Conservation (phyloP, 805 yeast species). For the Priceomyces castillae region DNA sequence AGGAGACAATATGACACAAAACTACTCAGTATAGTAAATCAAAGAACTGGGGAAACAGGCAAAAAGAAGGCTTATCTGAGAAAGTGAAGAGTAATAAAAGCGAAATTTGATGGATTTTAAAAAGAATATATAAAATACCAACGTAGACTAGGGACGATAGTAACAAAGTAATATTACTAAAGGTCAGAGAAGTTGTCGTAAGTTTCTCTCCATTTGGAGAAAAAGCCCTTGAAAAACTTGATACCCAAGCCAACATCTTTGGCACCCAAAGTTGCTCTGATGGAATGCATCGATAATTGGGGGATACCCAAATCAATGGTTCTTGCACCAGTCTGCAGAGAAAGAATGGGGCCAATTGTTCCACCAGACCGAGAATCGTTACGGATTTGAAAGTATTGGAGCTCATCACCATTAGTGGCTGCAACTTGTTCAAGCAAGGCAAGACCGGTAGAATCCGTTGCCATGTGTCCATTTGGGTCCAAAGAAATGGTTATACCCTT, state of each 20-base stretch:
- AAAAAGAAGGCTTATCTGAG: too few species aligned
- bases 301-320: constrained; percentile 43
- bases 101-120: too few species aligned
- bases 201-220: constrained; percentile 61
- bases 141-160: too few species aligned
- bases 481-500: constrained; percentile 67
- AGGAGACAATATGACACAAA: too few species aligned
- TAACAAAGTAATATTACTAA: too few species aligned
- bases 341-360: constrained; percentile 75
- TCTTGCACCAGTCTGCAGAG: constrained; percentile 65
- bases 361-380: constrained; percentile 86
- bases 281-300: constrained; percentile 51
- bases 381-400: constrained; percentile 84
- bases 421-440: constrained; percentile 73
- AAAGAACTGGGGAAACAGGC: too few species aligned
- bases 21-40: too few species aligned
- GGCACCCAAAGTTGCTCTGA: constrained; percentile 77
- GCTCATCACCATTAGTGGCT: constrained; percentile 54
- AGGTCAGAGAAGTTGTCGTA: constrained; percentile 52
- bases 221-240: constrained; percentile 70
- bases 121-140: too few species aligned
- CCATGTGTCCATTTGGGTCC: constrained; percentile 82
- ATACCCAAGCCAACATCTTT: constrained; percentile 74
- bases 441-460: constrained; percentile 72
- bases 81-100: too few species aligned